Base-by-base conservation (phyloP, 257 asterid species). In the Nicotiana benthamiana region DNA sequence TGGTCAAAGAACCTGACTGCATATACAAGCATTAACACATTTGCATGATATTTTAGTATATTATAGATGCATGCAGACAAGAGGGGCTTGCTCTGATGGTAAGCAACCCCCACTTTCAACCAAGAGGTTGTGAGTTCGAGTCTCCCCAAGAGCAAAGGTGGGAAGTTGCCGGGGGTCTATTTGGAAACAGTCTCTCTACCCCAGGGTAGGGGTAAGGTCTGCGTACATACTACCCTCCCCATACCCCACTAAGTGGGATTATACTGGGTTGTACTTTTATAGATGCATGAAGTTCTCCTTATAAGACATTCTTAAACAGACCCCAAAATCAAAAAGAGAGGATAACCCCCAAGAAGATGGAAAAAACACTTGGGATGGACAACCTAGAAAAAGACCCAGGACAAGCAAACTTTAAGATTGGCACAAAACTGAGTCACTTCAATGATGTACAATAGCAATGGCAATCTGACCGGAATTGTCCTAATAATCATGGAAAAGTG, bases 1-100 rank as follows among this genome's bases (percentile, higher is more conserved):
- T 87, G 83, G 51, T 32, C 24, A 88, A 10, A n/a, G 75, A 84
- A 85, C 93, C 94, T 88, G 91, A 89, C 91, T 88, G 94, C 92
- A 84, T 80, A 88, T 48, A 66, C 53, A 66, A 18, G 53, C 13
- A 32, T 53, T 4, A 66, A 34, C 75, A 17, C 26, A n/a, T 9
- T 32, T 34, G 28, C 52, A 67, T 4, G 46, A 16, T 30, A 64
- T 48, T 48, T 48, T 4, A 48, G 12, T 0, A 48, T 48, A 48
- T 9, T 48, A 4, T 48, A 0, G 17, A 65, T 18, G 18, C 15
- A 30, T 30, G n/a, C n/a, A n/a, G n/a, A n/a, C n/a, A n/a, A n/a
- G n/a, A n/a, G n/a, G n/a, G n/a, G n/a, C n/a, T n/a, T n/a, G n/a
- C n/a, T n/a, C n/a, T n/a, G n/a, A n/a, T n/a, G n/a, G n/a, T n/a